Conservation (phyloP, 2,329 filamentous ascomycete genomes). For the Ustilaginoidea virens region DNA sequence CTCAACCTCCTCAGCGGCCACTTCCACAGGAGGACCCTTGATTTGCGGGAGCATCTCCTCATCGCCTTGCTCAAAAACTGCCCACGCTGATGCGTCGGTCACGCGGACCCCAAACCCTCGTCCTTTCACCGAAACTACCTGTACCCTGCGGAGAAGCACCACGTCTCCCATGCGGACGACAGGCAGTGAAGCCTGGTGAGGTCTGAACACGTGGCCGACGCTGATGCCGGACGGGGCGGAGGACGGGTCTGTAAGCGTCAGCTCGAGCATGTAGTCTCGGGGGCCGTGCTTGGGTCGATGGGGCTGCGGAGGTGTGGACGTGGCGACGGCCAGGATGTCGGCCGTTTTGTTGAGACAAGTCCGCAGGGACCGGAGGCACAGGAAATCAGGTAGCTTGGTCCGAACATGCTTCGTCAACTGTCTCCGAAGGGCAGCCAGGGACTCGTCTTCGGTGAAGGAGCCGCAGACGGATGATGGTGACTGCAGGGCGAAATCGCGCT, state of each 20-base stretch:
- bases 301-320: conserved; percentile 32
- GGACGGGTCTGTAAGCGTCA: conserved; percentile 41
- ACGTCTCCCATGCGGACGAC: conserved; percentile 39
- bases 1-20: conserved; percentile 30
- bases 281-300: conserved; percentile 40
- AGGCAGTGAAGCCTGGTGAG: conserved; percentile 41
- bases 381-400: conserved; percentile 35
- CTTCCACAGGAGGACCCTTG: conserved; percentile 43
- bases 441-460: conserved; percentile 11
- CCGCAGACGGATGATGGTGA: conserved; percentile 16
- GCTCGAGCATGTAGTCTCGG: conserved; percentile 42
- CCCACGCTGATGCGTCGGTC: conserved; percentile 44
- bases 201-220: conserved; percentile 42
- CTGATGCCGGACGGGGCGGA: conserved; percentile 31
- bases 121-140: conserved; percentile 34
- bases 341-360: conserved; percentile 30
- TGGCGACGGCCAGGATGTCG: conserved; percentile 40
- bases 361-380: conserved; percentile 36
- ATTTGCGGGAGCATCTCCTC: conserved; percentile 32
- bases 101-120: conserved; percentile 40
- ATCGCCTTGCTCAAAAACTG: conserved; percentile 36
- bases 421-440: conserved; percentile 23
- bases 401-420: conserved; percentile 31
- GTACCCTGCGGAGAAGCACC: conserved; percentile 40
- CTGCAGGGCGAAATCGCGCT: conserved; percentile 6